Percentiles rank a stretch among this genome's conserved stretches.
phyloP scores from a whole-genome alignment of 768 basidiomycete genomes.

The Epithele typhae region DNA sequence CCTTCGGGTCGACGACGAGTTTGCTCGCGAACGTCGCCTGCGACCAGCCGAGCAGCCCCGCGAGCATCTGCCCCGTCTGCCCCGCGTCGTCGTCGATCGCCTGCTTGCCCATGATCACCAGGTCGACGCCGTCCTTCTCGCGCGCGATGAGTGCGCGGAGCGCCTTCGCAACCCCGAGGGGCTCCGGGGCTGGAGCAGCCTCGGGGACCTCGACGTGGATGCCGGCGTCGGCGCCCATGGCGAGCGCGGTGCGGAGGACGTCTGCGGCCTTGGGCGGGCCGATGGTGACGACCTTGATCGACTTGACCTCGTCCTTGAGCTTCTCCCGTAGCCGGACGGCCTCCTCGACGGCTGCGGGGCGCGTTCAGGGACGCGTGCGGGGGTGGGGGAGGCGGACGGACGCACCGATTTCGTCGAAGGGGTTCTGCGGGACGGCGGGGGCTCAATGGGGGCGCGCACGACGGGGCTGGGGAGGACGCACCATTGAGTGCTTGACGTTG shows the following conservation, averaged over 20 bases:
- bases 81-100: slow-evolving; percentile 97
- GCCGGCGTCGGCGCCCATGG: slow-evolving; percentile 94
- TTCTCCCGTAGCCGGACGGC: slow-evolving; percentile 91
- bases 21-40: slow-evolving; percentile 96
- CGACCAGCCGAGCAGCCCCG: slow-evolving; percentile 85
- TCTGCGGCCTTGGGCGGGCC: slow-evolving; percentile 88
- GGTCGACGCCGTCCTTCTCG: slow-evolving; percentile 59
- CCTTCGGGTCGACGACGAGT: slow-evolving; percentile 61
- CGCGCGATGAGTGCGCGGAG: slow-evolving; percentile 71
- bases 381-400: background rate
- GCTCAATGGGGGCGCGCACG: background rate
- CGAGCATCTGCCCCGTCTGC: slow-evolving; percentile 96
- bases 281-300: slow-evolving; percentile 91
- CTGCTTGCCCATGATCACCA: slow-evolving; percentile 97
- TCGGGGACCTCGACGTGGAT: slow-evolving; percentile 89
- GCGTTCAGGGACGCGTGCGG: background rate
- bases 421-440: slow-evolving; percentile 59
- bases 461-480: slow-evolving; percentile 31
- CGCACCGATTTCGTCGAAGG: slow-evolving; percentile 96
- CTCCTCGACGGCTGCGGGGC: slow-evolving; percentile 82
- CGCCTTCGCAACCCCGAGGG: slow-evolving; percentile 85
- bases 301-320: slow-evolving; percentile 70
- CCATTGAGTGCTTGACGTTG: slow-evolving; percentile 99
- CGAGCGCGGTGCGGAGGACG: slow-evolving; percentile 91
- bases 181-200: slow-evolving; percentile 71